Percentiles rank a stretch among this genome's conserved stretches.
phyloP scores from a whole-genome alignment of 495 filamentous ascomycete genomes.

The Aspergillus funiculosus region DNA sequence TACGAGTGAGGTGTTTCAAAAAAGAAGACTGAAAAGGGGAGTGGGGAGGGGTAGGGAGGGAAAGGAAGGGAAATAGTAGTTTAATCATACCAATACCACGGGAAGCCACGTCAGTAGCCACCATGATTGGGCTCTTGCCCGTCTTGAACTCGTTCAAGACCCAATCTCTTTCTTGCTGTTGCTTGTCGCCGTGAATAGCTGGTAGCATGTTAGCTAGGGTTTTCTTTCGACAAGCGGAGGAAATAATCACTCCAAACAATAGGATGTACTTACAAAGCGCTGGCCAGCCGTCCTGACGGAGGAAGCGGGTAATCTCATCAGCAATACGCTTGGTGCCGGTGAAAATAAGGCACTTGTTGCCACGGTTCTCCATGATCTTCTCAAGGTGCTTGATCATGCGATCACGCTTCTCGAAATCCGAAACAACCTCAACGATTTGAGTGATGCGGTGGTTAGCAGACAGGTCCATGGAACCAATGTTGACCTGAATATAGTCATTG shows the following conservation, averaged over 20 bases:
- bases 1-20: slow-evolving; percentile 37
- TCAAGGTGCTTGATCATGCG: slow-evolving; percentile 96
- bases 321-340: slow-evolving; percentile 98
- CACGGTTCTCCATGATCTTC: slow-evolving; percentile 93
- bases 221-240: neutral
- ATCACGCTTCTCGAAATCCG: slow-evolving; percentile 96
- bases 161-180: slow-evolving; percentile 99
- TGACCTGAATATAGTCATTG: slow-evolving; percentile 96
- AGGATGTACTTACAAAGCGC: slow-evolving; percentile 86
- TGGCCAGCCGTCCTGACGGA: slow-evolving; percentile 98
- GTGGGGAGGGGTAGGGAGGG: slow-evolving; percentile 33
- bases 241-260: too few relatives aligned
- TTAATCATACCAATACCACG: slow-evolving; percentile 98
- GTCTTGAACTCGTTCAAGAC: slow-evolving; percentile 99
- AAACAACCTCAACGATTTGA: slow-evolving; percentile 92
- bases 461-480: slow-evolving; percentile 94
- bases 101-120: slow-evolving; percentile 95
- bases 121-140: slow-evolving; percentile 80
- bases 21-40: slow-evolving; percentile 29
- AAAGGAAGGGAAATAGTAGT: slow-evolving; percentile 47
- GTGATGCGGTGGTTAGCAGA: slow-evolving; percentile 98
- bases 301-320: slow-evolving; percentile 97
- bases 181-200: slow-evolving; percentile 99
- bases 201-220: slow-evolving; percentile 40
- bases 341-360: slow-evolving; percentile 92